phyloP scores from a whole-genome alignment of 768 basidiomycete species.

The Hortiboletus flavorubellus region DNA sequence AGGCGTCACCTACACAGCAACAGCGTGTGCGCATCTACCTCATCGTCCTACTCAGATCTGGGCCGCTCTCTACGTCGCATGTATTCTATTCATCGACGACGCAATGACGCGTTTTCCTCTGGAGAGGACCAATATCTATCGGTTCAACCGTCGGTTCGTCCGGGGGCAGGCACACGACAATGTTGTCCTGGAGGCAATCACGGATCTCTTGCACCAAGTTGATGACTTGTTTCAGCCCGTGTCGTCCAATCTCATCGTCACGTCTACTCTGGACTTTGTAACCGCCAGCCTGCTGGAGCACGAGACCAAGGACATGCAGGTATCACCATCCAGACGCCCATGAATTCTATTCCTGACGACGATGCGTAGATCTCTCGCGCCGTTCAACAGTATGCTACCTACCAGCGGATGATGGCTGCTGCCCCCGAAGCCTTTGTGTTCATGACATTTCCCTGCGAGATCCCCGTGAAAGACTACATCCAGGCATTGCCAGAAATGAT shows the following conservation, averaged over 20 bases:
- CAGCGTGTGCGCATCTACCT: constrained; percentile 25
- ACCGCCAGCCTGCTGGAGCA: constrained; percentile 31
- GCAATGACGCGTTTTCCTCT: constrained; percentile 19
- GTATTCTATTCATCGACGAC: constrained; percentile 35
- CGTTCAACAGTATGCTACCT: constrained; percentile 14
- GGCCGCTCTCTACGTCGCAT: constrained; percentile 37
- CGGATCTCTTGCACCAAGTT: constrained; percentile 25
- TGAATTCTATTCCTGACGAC: neutral
- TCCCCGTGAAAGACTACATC: constrained; percentile 30
- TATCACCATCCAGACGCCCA: neutral
- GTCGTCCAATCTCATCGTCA: constrained; percentile 32
- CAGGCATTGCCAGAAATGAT: constrained; percentile 35
- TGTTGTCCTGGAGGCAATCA: constrained; percentile 30
- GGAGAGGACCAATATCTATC: constrained; percentile 15
- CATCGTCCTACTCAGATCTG: constrained; percentile 25
- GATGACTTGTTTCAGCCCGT: constrained; percentile 24
- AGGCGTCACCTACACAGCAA: neutral
- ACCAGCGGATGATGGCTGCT: constrained; percentile 22
- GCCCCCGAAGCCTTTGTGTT: constrained; percentile 30
- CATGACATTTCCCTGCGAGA: constrained; percentile 30
- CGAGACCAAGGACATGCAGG: constrained; percentile 24
- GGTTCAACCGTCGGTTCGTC: constrained; percentile 33
- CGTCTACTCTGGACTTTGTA: constrained; percentile 33
- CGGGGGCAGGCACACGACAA: constrained; percentile 25
- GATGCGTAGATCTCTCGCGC: constrained; percentile 4